phyloP scores from a whole-genome alignment of 139 green algal genomes.

The Monoraphidium neglectum region DNA sequence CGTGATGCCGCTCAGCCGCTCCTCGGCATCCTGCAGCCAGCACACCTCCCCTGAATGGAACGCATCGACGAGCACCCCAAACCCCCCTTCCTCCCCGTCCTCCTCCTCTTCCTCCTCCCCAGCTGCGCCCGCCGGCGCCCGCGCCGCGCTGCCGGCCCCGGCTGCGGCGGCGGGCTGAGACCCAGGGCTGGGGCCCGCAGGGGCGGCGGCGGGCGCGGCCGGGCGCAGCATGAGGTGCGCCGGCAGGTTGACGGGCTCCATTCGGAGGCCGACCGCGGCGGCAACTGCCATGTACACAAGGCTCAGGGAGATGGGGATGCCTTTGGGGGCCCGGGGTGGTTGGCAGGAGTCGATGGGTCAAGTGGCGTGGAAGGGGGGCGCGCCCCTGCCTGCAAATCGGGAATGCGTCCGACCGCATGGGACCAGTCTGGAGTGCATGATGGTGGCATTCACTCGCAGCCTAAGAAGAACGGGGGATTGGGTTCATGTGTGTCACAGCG shows the following conservation, averaged over 20 bases:
- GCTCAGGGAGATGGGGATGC: conserved; percentile 65
- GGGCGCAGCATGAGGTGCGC: conserved; percentile 66
- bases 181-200: background rate
- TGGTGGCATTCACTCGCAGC: too few relatives aligned
- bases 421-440: too few relatives aligned
- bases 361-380: too few relatives aligned
- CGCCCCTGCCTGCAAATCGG: too few relatives aligned
- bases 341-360: background rate
- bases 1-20: conserved; percentile 40
- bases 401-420: too few relatives aligned
- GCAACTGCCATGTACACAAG: conserved; percentile 67
- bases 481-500: too few relatives aligned
- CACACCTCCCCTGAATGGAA: conserved; percentile 46
- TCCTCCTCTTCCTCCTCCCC: background rate
- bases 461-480: too few relatives aligned
- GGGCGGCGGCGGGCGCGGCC: background rate
- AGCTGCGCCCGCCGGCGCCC: background rate
- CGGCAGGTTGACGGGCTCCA: conserved; percentile 59
- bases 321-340: conserved; percentile 3
- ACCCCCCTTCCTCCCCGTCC: conserved; percentile 18
- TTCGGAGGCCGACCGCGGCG: conserved; percentile 30
- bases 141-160: background rate
- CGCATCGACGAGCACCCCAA: conserved; percentile 39
- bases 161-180: background rate
- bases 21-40: conserved; percentile 49